A percentile compares a stretch with the other conserved stretches of the same genome.
These are phyloP conservation scores for Fraxinus excelsior DNA, from an alignment of 257 asterid species.

Conservation along the genomic window DNA sequence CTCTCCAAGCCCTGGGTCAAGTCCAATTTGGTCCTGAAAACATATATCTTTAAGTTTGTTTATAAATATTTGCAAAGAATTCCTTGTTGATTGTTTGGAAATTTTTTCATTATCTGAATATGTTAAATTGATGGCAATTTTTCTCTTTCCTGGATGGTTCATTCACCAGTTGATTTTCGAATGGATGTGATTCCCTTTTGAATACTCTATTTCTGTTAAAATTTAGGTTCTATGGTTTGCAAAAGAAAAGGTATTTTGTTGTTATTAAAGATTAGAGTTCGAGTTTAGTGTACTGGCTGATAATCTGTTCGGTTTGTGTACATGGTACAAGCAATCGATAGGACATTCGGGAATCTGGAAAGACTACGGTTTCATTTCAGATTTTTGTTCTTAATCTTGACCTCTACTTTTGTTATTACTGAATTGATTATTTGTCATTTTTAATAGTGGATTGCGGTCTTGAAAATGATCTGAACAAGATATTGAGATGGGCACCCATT, in stretches of 20 bases:
- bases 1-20: no score
- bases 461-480: no score
- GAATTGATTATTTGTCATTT: constrained; percentile 33
- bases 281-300: constrained; percentile 25
- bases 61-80: not conserved
- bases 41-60: not conserved
- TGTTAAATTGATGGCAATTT: constrained; percentile 11
- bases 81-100: not conserved
- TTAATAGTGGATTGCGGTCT: constrained; percentile 41
- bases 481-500: constrained; percentile 69
- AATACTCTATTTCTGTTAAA: not conserved
- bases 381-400: constrained; percentile 24
- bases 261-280: constrained; percentile 31
- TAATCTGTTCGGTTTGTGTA: constrained; percentile 35
- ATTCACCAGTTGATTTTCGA: constrained; percentile 12
- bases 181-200: constrained; percentile 6
- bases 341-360: constrained; percentile 27
- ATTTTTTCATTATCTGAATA: not conserved
- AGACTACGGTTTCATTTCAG: constrained; percentile 27
- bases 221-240: not conserved
- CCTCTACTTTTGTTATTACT: constrained; percentile 19
- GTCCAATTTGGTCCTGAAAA: no score
- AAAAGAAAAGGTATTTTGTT: not conserved
- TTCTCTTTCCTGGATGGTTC: constrained; percentile 6
- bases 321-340: constrained; percentile 37